These are phyloP conservation scores for Leccinum pachyderme DNA, from an alignment of 1,284 basidiomycete species.

Conservation along the genomic window DNA sequence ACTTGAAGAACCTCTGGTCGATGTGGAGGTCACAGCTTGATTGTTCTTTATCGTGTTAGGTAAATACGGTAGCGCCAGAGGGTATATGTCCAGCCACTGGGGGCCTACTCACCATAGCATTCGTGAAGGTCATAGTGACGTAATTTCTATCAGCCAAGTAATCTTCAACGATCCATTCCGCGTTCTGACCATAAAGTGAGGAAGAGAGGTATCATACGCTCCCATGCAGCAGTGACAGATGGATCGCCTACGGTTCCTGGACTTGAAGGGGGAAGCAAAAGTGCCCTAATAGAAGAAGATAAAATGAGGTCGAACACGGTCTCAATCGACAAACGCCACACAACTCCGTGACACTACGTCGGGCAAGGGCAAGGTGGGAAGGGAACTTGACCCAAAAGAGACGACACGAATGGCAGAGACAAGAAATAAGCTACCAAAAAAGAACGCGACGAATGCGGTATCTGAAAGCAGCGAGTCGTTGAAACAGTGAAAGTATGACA, in stretches of 20 bases:
- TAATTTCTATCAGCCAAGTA: neutral
- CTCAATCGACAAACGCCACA: neutral
- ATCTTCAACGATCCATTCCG: slow-evolving; percentile 16
- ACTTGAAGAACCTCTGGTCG: neutral
- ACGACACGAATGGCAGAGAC: neutral
- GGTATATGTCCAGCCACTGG: neutral
- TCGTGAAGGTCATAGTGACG: neutral
- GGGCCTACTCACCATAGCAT: slow-evolving; percentile 1
- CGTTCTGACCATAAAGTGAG: neutral
- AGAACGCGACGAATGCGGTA: slow-evolving; percentile 2
- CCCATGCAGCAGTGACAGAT: slow-evolving; percentile 3
- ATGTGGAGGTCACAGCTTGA: slow-evolving; percentile 4
- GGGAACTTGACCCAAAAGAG: neutral
- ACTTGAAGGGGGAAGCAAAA: slow-evolving; percentile 1
- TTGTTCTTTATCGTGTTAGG: slow-evolving; percentile 1
- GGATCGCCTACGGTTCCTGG: too few species aligned
- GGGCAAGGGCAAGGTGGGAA: neutral
- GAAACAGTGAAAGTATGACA: neutral
- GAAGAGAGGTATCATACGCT: neutral
- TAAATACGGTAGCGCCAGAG: neutral
- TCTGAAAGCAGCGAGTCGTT: neutral
- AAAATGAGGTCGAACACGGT: neutral
- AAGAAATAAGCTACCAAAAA: slow-evolving; percentile 3
- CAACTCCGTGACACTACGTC: neutral
- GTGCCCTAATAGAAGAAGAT: slow-evolving; percentile 1